Percentiles rank a stretch among this genome's conserved stretches.
These are phyloP conservation scores for Dioszegia hungarica DNA, from an alignment of 768 basidiomycete species.

Conservation along the genomic window DNA sequence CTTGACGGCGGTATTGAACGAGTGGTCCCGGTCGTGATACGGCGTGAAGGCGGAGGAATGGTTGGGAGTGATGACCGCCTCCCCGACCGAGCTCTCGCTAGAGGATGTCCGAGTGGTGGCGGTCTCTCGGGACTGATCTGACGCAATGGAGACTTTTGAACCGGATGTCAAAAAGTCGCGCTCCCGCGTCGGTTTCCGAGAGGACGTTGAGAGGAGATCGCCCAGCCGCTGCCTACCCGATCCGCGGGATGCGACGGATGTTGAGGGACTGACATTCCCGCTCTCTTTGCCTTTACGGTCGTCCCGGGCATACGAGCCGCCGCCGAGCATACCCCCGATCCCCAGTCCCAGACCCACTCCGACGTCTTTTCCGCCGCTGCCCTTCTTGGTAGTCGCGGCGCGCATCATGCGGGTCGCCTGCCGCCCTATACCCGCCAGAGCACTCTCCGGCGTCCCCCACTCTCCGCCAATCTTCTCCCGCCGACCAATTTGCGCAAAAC, in stretches of 20 bases:
- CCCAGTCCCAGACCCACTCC: conserved; percentile 7
- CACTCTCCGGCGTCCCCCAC: conserved; percentile 8
- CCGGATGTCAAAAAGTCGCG: conserved; percentile 1
- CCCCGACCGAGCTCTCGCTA: conserved; percentile 6
- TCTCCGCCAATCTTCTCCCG: conserved; percentile 2
- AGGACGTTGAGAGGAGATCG: background rate
- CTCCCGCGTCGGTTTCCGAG: background rate
- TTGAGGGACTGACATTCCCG: background rate
- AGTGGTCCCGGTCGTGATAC: background rate
- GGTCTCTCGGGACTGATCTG: conserved; percentile 1
- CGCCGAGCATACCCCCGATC: background rate
- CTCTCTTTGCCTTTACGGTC: background rate
- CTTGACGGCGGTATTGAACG: conserved; percentile 1
- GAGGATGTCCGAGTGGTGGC: conserved; percentile 2
- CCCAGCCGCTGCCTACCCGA: background rate
- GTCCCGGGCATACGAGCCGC: background rate
- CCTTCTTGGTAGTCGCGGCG: background rate
- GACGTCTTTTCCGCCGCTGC: background rate
- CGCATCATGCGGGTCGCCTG: conserved; percentile 9
- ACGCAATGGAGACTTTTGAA: conserved; percentile 2
- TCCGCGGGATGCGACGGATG: background rate
- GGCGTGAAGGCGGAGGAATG: conserved; percentile 2
- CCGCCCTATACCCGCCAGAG: conserved; percentile 2
- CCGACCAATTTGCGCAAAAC: background rate
- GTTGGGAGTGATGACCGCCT: conserved; percentile 5